Base-by-base conservation (phyloP, 139 green algal species). In the Cymbomonas tetramitiformis region DNA sequence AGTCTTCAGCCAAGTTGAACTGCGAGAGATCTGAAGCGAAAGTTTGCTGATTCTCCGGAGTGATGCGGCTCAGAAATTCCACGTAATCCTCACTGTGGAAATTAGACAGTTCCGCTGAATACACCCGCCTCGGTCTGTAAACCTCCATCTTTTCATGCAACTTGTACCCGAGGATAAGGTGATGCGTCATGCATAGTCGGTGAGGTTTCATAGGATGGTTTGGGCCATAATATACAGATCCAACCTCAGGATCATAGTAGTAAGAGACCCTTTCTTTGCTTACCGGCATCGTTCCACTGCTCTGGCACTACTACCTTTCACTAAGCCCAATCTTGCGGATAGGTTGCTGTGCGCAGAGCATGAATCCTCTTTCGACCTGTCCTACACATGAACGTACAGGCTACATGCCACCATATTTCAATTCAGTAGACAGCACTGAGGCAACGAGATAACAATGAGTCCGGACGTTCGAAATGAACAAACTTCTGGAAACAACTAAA, bases 131-230 rank as follows among this genome's bases (percentile, higher is more conserved):
- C 0, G 89, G 85, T 21, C 69, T 28, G 15, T 59, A 94, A 2
- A 93, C 74, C 2, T 95, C 81, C 64, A 96, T 76, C 23, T 87
- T 62, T 44, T 93, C 73, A 62, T 95, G 83, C 24, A 98, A 76
- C 6, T 72, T 86, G 56, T 98, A 98, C n/a, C 67, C 80, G 10
- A 96, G 64, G 8, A 98, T 74, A 3, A 97, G 73, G 46, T 86
- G 71, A 60, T 98, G 87, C 5, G 89, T 90, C 88, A 98, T 96
- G 38, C 75, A 69, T 25, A 98, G 71, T 2, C 91, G 67, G 33
- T 91, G 85, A 18, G 91, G 91, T 73, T 97, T 97, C 91, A 98
- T 98, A 1, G 90, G 91, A 65, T 97, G 90, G 57, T 95, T 93
- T 26, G 82, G 69, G 2, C 85, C 90, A 61, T 94, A 97, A 55